Conservation (phyloP, 768 basidiomycete genomes). For the Psilocybe azurescens region DNA sequence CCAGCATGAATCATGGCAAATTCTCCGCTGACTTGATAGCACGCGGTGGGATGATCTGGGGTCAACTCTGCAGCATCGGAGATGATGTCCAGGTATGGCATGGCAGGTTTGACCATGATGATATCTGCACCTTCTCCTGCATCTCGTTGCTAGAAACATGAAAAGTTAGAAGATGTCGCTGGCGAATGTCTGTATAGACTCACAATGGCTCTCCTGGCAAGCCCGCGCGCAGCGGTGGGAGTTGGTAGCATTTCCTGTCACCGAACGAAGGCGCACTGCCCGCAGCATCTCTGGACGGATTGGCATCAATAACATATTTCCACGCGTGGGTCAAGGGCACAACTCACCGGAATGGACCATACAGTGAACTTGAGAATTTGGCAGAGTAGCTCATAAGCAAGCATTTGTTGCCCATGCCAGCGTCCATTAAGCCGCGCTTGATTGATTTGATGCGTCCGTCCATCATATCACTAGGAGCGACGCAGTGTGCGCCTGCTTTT, state of each 20-base stretch:
- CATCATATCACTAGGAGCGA: constrained; percentile 99
- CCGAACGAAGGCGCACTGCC: constrained; percentile 96
- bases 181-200: constrained; percentile 32
- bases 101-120: constrained; percentile 97
- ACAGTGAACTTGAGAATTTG: constrained; percentile 94
- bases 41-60: constrained; percentile 90
- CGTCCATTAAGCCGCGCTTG: constrained; percentile 84
- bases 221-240: constrained; percentile 85
- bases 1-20: constrained; percentile 98
- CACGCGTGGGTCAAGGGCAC: neutral
- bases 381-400: constrained; percentile 97
- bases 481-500: constrained; percentile 94
- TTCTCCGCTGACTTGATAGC: constrained; percentile 97
- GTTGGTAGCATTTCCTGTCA: constrained; percentile 97
- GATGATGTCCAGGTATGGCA: constrained; percentile 97
- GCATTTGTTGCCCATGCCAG: constrained; percentile 85
- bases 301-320: neutral
- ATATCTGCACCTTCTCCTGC: constrained; percentile 93
- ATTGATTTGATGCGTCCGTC: constrained; percentile 93
- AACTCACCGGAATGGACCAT: constrained; percentile 92
- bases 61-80: constrained; percentile 84
- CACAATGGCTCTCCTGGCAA: constrained; percentile 93
- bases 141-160: constrained; percentile 75
- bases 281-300: constrained; percentile 84
- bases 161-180: constrained; percentile 1